Evolutionary conservation across 148 eudicot species (phyloP), one percentile per base, ranked within the genome.

Genomic region (Chenopodium album): DNA sequence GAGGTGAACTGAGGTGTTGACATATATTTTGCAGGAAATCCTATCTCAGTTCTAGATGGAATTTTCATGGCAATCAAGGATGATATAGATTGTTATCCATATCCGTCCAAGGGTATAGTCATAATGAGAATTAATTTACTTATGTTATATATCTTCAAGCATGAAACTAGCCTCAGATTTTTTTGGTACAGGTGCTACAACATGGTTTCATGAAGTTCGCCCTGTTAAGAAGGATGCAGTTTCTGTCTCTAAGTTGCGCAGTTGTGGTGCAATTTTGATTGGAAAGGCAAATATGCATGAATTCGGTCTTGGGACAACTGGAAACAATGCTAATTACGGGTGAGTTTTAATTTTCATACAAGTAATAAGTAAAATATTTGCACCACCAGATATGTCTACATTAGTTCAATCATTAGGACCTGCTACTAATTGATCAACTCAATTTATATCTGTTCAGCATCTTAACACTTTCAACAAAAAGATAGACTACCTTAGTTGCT

Each of bases 281-380:
- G 99, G 99, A 78, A 97, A 97, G 88, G 98, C 98, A 81, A 97
- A 97, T 85, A 97, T 97, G 99, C 99, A 97, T 87, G 99, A 97
- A 85, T 76, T 97, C 70, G 99, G 99, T 75, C 85, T 94, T 50
- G 99, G 98, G 67, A 91, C 93, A 26, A 94, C 98, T 29, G 99
- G 99, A 81, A 92, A 91, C 82, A 97, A 96, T 84, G 80, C 99
- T 72, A 92, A 97, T 83, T 85, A 94, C 81, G 99, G 99, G 99
- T 94, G 83, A 76, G 93, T 86, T 73, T 65, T 48, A 60, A 19
- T 77, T 77, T n/a, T 29, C 17, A 12, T 46, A 31, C 31, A 1
- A 31, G 31, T 77, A 26, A 19, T 17, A 10, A 17, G 17, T 23
- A 28, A 60, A 22, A 50, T 26, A 31, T 32, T 48, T 64, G 62